Evolutionary conservation across 116 monocot species (phyloP), one percentile per base, ranked within the genome.

Genomic region (Posidonia oceanica): DNA sequence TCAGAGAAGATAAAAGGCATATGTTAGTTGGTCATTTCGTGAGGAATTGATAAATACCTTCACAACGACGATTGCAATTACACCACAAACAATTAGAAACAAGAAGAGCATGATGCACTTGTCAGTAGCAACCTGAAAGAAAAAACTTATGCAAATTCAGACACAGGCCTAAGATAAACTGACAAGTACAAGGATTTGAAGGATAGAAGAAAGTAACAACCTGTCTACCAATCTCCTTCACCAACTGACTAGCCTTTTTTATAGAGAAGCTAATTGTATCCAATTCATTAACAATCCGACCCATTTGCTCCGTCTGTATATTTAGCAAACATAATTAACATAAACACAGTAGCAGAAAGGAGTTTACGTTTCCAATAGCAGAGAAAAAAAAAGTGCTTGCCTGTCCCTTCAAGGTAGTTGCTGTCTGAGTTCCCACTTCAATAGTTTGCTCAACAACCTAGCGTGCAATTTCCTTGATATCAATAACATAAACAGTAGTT

Each of bases 291-390:
- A 96, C 89, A 76, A 96, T 72, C 67, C 96, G 82, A 22, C 89
- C 91, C 96, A 96, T 96, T 91, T 96, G 96, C 41, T 96, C 89
- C 3, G 96, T 96, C 96, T 96, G 74, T 7, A 22, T 5, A 72
- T 61, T 59, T 73, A 44, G 52, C 14, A 54, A 56, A 37, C 13
- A 70, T 39, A n/a, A 39, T 56, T 3, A 55, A 17, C 15, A 48
- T 48, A 12, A 29, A 5, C 2, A 23, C 20, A 18, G 8, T 70
- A 39, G 17, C 39, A 70, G 15, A 39, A 70, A n/a, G 3, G 2
- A 39, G n/a, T 23, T 17, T 57, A 10, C 14, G 16, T 16, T 37
- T 10, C 16, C 20, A 21, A 7, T 11, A 7, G 10, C 71, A 59
- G 41, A 40, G 14, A 11, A 17, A 39, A 0, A 0, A 38, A 5